Conservation (phyloP, 164 flowering plant genomes). For the Sextonia rubra region DNA sequence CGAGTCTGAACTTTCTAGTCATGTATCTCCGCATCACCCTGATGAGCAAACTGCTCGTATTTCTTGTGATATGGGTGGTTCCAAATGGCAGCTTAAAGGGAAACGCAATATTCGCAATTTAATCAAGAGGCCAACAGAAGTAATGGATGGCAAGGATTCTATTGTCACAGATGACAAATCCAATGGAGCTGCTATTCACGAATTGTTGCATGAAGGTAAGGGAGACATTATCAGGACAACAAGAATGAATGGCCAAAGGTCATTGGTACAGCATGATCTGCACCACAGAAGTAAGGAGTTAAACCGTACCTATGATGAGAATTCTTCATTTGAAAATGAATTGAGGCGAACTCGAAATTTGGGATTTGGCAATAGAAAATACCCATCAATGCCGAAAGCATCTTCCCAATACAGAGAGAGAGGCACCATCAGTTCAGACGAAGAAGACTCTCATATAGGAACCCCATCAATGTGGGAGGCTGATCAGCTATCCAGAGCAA, state of each 20-base stretch:
- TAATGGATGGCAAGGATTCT: slow-evolving; percentile 19
- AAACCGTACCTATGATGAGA: slow-evolving; percentile 26
- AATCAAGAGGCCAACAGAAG: slow-evolving; percentile 37
- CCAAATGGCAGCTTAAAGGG: slow-evolving; percentile 89
- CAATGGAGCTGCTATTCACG: slow-evolving; percentile 23
- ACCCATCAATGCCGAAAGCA: slow-evolving; percentile 23
- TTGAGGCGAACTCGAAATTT: slow-evolving; percentile 15
- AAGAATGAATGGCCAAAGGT: slow-evolving; percentile 16
- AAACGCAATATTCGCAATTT: slow-evolving; percentile 73
- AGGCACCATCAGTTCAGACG: slow-evolving; percentile 33
- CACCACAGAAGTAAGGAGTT: slow-evolving; percentile 24
- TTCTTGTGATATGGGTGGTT: slow-evolving; percentile 45
- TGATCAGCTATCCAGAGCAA: slow-evolving; percentile 23
- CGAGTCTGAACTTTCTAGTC: slow-evolving; percentile 36
- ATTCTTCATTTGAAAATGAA: slow-evolving; percentile 25
- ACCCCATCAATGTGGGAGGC: slow-evolving; percentile 34
- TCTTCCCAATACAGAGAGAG: slow-evolving; percentile 23
- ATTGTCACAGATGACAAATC: slow-evolving; percentile 4
- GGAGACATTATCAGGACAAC: slow-evolving; percentile 10
- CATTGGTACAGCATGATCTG: slow-evolving; percentile 15
- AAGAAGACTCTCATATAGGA: slow-evolving; percentile 20
- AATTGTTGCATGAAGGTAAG: slow-evolving; percentile 26
- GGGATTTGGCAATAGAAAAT: slow-evolving; percentile 28
- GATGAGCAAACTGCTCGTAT: slow-evolving; percentile 28
- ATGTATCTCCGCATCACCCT: slow-evolving; percentile 35